Evolutionary conservation across 768 basidiomycete species (phyloP).

Genomic region (Lentinula aciculospora): DNA sequence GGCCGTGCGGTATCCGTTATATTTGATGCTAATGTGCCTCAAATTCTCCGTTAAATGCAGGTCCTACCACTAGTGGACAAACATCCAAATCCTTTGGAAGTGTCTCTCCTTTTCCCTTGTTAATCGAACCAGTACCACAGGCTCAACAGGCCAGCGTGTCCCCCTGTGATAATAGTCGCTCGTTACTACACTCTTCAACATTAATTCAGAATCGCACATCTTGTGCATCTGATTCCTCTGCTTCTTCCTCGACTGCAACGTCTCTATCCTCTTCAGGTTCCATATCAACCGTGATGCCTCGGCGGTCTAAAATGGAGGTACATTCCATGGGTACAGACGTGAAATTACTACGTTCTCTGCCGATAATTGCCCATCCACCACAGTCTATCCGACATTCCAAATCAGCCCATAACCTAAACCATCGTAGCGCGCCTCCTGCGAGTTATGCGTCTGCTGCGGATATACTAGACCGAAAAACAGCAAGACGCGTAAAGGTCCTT

Average conservation of each 20-base stretch:
- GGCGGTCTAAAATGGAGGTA: background rate
- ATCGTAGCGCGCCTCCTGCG: background rate
- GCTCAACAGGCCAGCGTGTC: background rate
- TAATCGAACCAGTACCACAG: background rate
- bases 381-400: background rate
- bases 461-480: background rate
- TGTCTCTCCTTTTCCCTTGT: background rate
- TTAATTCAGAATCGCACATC: background rate
- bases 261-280: background rate
- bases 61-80: background rate
- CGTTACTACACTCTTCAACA: background rate
- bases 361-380: background rate
- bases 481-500: background rate
- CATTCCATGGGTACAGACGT: background rate
- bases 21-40: background rate
- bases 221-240: background rate
- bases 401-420: background rate
- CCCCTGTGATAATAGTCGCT: background rate
- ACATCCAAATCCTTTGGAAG: background rate
- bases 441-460: background rate
- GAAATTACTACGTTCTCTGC: background rate
- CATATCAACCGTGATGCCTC: background rate
- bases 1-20: background rate
- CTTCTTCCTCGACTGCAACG: background rate
- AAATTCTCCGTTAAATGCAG: conserved; percentile 1